A percentile compares a stretch with the other conserved stretches of the same genome.
Conservation (phyloP, 2,329 filamentous ascomycete species). For the Diplodia seriata region DNA sequence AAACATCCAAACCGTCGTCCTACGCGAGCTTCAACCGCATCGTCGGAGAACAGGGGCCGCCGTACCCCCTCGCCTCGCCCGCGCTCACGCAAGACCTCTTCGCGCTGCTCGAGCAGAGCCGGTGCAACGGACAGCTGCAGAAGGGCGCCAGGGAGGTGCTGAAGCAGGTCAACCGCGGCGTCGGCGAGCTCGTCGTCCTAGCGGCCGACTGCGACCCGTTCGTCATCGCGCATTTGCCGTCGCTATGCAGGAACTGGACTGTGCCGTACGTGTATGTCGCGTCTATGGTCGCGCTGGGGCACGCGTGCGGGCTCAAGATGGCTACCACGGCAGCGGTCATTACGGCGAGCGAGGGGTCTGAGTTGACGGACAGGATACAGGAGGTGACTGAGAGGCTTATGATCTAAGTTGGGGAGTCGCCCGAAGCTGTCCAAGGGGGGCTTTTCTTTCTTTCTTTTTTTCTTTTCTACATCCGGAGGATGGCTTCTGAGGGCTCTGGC, state of each 20-base stretch:
- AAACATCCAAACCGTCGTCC: too few relatives aligned
- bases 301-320: constrained; percentile 19
- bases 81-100: constrained; percentile 11
- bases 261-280: neutral
- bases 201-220: constrained; percentile 29
- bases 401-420: neutral
- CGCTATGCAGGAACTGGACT: constrained; percentile 10
- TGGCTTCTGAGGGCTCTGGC: neutral
- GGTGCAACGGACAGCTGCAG: constrained; percentile 31
- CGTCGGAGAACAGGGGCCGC: neutral
- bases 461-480: too few relatives aligned
- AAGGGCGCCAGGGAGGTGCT: constrained; percentile 35
- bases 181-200: constrained; percentile 18
- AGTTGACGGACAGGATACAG: neutral
- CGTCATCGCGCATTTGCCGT: constrained; percentile 28
- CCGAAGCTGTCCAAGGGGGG: neutral
- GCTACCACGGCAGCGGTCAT: neutral
- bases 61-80: neutral
- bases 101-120: neutral
- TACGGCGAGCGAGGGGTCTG: neutral
- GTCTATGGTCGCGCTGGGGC: constrained; percentile 20
- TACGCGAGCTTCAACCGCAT: too few relatives aligned
- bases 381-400: constrained; percentile 23
- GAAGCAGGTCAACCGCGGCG: constrained; percentile 26
- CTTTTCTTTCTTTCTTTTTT: neutral